Evolutionary conservation across 495 filamentous ascomycete species (phyloP), one percentile per base, ranked within the genome.

Genomic region (Penicillium antarcticum): DNA sequence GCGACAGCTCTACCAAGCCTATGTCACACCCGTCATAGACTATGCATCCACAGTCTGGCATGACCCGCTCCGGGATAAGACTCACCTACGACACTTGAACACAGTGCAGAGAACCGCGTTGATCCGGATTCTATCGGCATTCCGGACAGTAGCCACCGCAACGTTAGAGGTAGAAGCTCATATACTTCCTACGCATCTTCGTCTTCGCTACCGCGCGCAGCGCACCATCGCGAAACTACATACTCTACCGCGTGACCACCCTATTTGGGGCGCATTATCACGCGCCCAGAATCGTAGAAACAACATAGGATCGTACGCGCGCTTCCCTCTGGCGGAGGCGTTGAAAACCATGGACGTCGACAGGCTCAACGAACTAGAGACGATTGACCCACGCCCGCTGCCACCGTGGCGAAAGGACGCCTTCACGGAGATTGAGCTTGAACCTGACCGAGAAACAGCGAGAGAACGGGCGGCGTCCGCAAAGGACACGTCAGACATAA

Each of bases 1-100:
- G 42, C 23, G 56, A 24, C 62, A 62, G 42, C 29, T 60, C 17
- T 62, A 66, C 48, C 33, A 66, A 44, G 56, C 56, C 2, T 61
- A 51, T 31, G 50, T 65, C 0, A 56, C 50, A n/a, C 57, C 55
- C 9, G 35, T 58, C 1, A 23, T 58, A 8, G 49, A 60, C 36
- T 61, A 61, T 37, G 51, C 50, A 24, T 58, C 46, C 1, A 59
- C 56, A n/a, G n/a, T n/a, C n/a, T n/a, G n/a, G n/a, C n/a, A n/a
- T n/a, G n/a, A n/a, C n/a, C n/a, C n/a, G n/a, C n/a, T n/a, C n/a
- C n/a, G n/a, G n/a, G n/a, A n/a, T n/a, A n/a, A n/a, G n/a, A n/a
- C n/a, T n/a, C n/a, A n/a, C n/a, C n/a, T n/a, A n/a, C n/a, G n/a
- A n/a, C n/a, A n/a, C n/a, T n/a, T n/a, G n/a, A n/a, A n/a, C 10